Conservation (phyloP, 768 basidiomycete species). For the Calocybe cyanea region DNA sequence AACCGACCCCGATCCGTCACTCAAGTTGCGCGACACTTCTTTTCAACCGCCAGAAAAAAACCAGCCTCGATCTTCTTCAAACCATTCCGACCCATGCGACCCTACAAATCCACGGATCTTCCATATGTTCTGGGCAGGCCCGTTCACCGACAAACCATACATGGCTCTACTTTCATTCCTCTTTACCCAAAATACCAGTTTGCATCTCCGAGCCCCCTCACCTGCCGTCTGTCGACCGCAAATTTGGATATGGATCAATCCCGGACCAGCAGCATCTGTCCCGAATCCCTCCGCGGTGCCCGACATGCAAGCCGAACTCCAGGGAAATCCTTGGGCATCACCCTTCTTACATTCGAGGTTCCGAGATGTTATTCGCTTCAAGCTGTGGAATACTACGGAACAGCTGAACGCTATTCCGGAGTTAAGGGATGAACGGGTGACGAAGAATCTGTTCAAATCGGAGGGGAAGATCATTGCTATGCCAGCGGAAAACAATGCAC, state of each 20-base stretch:
- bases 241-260: conserved; percentile 98
- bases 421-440: conserved; percentile 84
- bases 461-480: conserved; percentile 71
- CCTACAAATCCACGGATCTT: conserved; percentile 81
- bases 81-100: conserved; percentile 61
- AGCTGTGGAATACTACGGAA: too few relatives aligned
- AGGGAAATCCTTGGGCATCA: conserved; percentile 85
- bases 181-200: conserved; percentile 88
- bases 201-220: conserved; percentile 55
- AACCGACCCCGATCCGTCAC: too few relatives aligned
- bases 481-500: conserved; percentile 35
- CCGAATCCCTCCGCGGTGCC: conserved; percentile 75
- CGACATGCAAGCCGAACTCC: conserved; percentile 81
- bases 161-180: conserved; percentile 90
- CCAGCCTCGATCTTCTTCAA: conserved; percentile 50
- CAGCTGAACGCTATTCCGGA: conserved; percentile 98
- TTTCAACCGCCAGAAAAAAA: conserved; percentile 49
- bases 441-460: conserved; percentile 80
- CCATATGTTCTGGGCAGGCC: conserved; percentile 99
- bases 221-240: conserved; percentile 71
- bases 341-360: conserved; percentile 92
- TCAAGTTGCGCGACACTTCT: conserved; percentile 20
- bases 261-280: conserved; percentile 85
- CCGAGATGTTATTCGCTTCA: conserved; percentile 89
- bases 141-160: conserved; percentile 98